Evolutionary conservation across 2,329 filamentous ascomycete genomes (phyloP), one percentile per base, ranked within the genome.

Genomic region (Fusarium nelsonii): DNA sequence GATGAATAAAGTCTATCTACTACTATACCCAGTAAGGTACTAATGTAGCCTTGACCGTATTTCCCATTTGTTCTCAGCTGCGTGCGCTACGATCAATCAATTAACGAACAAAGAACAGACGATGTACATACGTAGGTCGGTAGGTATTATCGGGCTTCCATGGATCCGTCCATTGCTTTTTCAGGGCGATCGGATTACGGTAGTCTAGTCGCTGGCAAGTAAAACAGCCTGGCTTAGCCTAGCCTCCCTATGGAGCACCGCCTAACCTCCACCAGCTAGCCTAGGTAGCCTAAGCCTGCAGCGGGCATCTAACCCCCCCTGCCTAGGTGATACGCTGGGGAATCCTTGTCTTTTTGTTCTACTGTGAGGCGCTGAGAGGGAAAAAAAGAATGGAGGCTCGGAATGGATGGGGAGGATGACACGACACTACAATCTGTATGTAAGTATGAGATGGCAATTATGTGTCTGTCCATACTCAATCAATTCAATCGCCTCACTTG

Each of bases 271-370:
- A 23, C 23, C 23, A 23, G 23, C 44, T 46, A 46, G 44, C n/a
- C 26, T 32, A 23, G 23, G 23, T 23, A 26, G 32, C 46, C 46
- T 36, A 51, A 51, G 48, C 48, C 23, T 39, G 48, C 34, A 51
- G 48, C 48, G 36, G 48, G 34, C 30, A 51, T 20, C 36, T 18
- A 40, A 15, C 26, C 34, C 48, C 48, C 30, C 30, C 30, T 30
- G 30, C 10, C 30, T 30, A 11, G 30, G 30, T 32, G 55, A 23
- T 57, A 43, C 60, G 66, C 75, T 70, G 73, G 75, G 73, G 72
- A 74, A 74, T 67, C 74, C 75, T 69, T 76, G 74, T 72, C 63
- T 66, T 30, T 26, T 37, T 30, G 37, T 26, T 23, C 23, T 36
- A 46, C 49, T 50, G 63, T 68, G 65, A 69, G 65, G 66, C 65